These are phyloP conservation scores for Leccinum colubrinum DNA, from an alignment of 1,284 basidiomycete genomes.

Conservation along the genomic window DNA sequence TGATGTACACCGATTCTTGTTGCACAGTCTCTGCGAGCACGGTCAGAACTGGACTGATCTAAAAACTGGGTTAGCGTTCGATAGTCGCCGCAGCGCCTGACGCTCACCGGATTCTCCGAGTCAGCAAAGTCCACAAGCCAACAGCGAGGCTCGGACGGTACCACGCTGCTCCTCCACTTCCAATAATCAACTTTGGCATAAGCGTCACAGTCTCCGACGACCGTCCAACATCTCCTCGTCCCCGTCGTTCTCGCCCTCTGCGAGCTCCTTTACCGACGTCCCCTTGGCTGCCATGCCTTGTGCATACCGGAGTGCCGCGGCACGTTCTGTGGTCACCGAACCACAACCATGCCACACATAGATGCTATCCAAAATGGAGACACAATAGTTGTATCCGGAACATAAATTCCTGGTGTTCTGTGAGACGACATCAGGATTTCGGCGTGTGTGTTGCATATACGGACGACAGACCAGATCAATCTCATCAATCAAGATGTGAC, in stretches of 20 bases:
- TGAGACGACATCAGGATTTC: slow-evolving; percentile 4
- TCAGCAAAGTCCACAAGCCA: slow-evolving; percentile 53
- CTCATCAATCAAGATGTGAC: slow-evolving; percentile 66
- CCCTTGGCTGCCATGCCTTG: slow-evolving; percentile 41
- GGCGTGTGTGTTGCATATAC: neutral
- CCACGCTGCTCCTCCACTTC: slow-evolving; percentile 55
- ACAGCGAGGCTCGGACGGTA: slow-evolving; percentile 43
- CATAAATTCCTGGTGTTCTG: slow-evolving; percentile 69
- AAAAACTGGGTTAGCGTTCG: neutral
- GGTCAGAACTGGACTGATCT: slow-evolving; percentile 33
- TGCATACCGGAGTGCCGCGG: slow-evolving; percentile 61
- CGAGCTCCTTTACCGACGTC: slow-evolving; percentile 48
- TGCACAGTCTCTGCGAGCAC: slow-evolving; percentile 26
- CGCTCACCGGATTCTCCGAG: slow-evolving; percentile 38
- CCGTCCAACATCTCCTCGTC: slow-evolving; percentile 81
- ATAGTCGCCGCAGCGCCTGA: neutral
- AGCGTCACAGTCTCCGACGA: slow-evolving; percentile 61
- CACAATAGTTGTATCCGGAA: slow-evolving; percentile 75
- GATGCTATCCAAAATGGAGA: slow-evolving; percentile 63
- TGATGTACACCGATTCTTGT: slow-evolving; percentile 50
- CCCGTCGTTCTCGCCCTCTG: slow-evolving; percentile 55
- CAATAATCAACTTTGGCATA: slow-evolving; percentile 79
- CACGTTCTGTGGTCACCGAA: slow-evolving; percentile 53
- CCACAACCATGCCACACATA: slow-evolving; percentile 81
- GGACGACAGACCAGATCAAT: slow-evolving; percentile 58